Evolutionary conservation across 345 rosid species (phyloP).

Genomic region (Syzygium oleosum): DNA sequence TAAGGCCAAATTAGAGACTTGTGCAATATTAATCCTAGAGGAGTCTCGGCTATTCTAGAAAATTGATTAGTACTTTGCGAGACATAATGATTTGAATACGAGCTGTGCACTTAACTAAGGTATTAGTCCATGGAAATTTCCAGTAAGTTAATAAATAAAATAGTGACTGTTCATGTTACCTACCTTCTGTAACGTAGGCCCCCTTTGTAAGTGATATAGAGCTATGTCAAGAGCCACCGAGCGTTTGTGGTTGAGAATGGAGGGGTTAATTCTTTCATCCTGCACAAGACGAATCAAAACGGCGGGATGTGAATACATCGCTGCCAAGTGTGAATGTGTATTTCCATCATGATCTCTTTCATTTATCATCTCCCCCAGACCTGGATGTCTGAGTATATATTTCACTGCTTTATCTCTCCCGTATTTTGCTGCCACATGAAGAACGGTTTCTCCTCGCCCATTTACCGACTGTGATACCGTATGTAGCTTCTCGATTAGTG

Average conservation of each 20-base stretch:
- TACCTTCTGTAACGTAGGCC: not conserved
- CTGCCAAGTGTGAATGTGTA: not conserved
- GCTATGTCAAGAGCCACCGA: fast-evolving
- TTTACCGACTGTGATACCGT: too few relatives aligned
- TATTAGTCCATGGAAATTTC: too few relatives aligned
- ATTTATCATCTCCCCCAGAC: fast-evolving
- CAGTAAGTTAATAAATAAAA: too few relatives aligned
- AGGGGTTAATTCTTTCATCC: not conserved
- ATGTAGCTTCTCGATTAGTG: not conserved
- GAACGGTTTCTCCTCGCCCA: too few relatives aligned
- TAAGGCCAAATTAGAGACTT: too few relatives aligned
- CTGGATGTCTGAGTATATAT: not conserved
- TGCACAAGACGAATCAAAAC: not conserved
- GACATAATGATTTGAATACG: not conserved
- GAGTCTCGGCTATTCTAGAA: not conserved
- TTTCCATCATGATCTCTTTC: not conserved
- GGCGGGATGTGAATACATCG: not conserved
- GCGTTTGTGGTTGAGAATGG: fast-evolving
- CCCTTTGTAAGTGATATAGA: fast-evolving
- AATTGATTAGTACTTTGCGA: not conserved
- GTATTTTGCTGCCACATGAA: not conserved
- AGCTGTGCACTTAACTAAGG: not conserved
- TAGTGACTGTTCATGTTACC: not conserved
- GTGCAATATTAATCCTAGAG: too few relatives aligned
- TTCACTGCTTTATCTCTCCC: fast-evolving